These are phyloP conservation scores for Metschnikowia cubensis DNA, from an alignment of 805 yeast genomes.

Conservation along the genomic window DNA sequence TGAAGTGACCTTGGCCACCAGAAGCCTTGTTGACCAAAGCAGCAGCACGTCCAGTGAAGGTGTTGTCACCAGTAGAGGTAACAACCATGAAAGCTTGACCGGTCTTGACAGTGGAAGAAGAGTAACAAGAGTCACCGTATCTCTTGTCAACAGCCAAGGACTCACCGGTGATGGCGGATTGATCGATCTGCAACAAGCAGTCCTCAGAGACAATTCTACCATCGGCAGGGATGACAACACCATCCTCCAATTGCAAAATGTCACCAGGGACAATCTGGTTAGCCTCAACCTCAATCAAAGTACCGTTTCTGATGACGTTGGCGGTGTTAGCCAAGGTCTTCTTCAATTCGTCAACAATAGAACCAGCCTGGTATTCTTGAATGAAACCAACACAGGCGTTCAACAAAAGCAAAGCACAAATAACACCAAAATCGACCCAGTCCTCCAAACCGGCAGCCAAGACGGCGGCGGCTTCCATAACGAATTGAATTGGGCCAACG, in stretches of 20 bases:
- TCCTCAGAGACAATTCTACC: constrained; percentile 86
- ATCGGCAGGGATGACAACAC: constrained; percentile 89
- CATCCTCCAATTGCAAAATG: constrained; percentile 86
- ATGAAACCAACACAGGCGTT: constrained; percentile 94
- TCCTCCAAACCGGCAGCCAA: constrained; percentile 95
- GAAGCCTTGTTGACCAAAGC: constrained; percentile 93
- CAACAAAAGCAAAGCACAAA: constrained; percentile 77
- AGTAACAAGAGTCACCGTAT: constrained; percentile 81
- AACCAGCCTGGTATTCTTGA: constrained; percentile 98
- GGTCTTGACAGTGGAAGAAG: constrained; percentile 92
- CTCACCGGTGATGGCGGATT: constrained; percentile 97
- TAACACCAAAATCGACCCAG: constrained; percentile 99
- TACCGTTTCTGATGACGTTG: constrained; percentile 78
- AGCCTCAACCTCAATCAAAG: constrained; percentile 69
- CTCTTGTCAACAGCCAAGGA: constrained; percentile 92
- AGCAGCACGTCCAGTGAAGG: constrained; percentile 97
- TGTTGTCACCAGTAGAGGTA: constrained; percentile 92
- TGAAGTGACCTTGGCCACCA: constrained; percentile 92
- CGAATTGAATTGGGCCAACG: constrained; percentile 95
- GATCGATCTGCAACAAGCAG: constrained; percentile 86
- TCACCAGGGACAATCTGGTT: constrained; percentile 94
- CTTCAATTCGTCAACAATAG: constrained; percentile 94
- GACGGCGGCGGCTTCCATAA: constrained; percentile 95
- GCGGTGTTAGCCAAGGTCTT: constrained; percentile 92
- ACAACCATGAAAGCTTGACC: constrained; percentile 95